Evolutionary conservation across 495 filamentous ascomycete species (phyloP).

Genomic region (Hapsidospora chrysogenum): DNA sequence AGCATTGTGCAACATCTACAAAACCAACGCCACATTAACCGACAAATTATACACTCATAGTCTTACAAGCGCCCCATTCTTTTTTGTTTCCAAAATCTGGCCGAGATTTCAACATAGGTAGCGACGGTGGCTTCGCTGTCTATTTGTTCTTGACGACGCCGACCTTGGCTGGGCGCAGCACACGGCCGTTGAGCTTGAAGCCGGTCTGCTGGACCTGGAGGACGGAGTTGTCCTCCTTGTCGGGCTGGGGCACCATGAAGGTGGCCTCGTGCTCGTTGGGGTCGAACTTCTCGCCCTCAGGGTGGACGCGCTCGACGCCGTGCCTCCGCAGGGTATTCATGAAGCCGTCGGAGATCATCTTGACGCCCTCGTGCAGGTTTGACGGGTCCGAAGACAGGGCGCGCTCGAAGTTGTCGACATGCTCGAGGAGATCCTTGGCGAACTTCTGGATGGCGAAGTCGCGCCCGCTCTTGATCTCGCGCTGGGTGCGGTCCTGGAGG

Average conservation of each 20-base stretch:
- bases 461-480: constrained; percentile 69
- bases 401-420: constrained; percentile 91
- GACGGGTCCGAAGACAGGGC: constrained; percentile 66
- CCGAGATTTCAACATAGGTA: no score
- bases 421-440: constrained; percentile 83
- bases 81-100: constrained; percentile 3
- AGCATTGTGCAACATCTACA: no score
- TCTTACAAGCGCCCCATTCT: constrained; percentile 5
- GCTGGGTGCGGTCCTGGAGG: constrained; percentile 84
- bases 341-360: constrained; percentile 86
- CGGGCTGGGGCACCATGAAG: constrained; percentile 72
- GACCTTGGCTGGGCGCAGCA: constrained; percentile 86
- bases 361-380: constrained; percentile 71
- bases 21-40: no score
- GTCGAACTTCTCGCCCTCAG: constrained; percentile 67
- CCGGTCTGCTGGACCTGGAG: constrained; percentile 93
- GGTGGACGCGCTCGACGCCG: constrained; percentile 80
- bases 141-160: constrained; percentile 60
- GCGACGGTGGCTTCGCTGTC: no score
- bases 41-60: no score
- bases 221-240: constrained; percentile 76
- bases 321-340: constrained; percentile 85
- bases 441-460: constrained; percentile 94
- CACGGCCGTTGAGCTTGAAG: constrained; percentile 75
- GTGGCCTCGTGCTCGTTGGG: constrained; percentile 92